These are phyloP conservation scores for Haberlea rhodopensis DNA, from an alignment of 257 asterid species.

Conservation along the genomic window DNA sequence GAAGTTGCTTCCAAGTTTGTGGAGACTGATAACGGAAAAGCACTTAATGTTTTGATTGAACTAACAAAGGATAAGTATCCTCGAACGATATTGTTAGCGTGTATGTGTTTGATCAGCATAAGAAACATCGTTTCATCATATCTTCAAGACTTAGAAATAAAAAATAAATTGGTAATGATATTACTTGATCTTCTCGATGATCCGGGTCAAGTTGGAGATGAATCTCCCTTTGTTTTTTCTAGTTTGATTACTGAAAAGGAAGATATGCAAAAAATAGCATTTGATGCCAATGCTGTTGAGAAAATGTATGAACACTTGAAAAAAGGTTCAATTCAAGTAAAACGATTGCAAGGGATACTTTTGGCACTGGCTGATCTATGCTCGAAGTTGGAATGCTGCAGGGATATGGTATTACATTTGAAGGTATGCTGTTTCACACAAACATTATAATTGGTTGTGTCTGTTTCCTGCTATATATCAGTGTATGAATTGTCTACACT, in stretches of 20 bases:
- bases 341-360: conserved; percentile 69
- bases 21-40: conserved; percentile 71
- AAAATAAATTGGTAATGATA: conserved; percentile 55
- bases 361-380: conserved; percentile 73
- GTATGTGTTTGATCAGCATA: conserved; percentile 66
- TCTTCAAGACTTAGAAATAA: conserved; percentile 59
- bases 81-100: conserved; percentile 80
- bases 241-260: conserved; percentile 67
- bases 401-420: conserved; percentile 60
- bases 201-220: conserved; percentile 94
- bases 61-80: conserved; percentile 71
- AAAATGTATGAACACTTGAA: conserved; percentile 56
- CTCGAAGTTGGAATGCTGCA: conserved; percentile 79
- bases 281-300: conserved; percentile 58
- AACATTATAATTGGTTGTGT: conserved; percentile 21
- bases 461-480: conserved; percentile 15
- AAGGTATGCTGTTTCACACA: conserved; percentile 51
- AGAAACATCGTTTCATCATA: conserved; percentile 51
- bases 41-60: conserved; percentile 53
- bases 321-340: conserved; percentile 50
- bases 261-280: conserved; percentile 74
- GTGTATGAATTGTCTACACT: conserved; percentile 2
- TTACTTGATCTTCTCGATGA: conserved; percentile 80
- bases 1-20: conserved; percentile 60
- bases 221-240: conserved; percentile 75